phyloP scores from a whole-genome alignment of 1,284 basidiomycete species.

The Rhodotorula sp. region DNA sequence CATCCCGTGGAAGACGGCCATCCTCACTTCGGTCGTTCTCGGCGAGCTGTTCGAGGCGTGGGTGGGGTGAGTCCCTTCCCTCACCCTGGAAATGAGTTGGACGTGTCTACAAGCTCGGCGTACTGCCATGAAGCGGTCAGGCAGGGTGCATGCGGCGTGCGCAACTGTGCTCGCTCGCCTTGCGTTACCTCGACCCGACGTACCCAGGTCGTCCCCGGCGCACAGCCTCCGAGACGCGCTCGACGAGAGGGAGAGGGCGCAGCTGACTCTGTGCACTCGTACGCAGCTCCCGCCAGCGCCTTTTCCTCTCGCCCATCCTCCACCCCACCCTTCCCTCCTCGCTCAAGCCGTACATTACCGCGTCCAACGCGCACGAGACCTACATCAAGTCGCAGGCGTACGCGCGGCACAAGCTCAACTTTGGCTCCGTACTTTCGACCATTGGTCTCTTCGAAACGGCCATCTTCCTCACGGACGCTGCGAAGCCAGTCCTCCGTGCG shows the following conservation, averaged over 20 bases:
- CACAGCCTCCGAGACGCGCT: no score
- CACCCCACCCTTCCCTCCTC: constrained; percentile 34
- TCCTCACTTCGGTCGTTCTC: constrained; percentile 9
- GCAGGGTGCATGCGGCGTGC: not conserved
- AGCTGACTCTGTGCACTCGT: not conserved
- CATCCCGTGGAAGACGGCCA: constrained; percentile 29
- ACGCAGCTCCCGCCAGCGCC: constrained; percentile 33
- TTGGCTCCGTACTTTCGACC: constrained; percentile 70
- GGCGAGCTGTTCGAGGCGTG: constrained; percentile 29
- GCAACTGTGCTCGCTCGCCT: no score
- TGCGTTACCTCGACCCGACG: no score
- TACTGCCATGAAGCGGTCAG: no score
- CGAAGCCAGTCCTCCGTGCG: constrained; percentile 50
- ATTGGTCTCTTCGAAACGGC: constrained; percentile 71
- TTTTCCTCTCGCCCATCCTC: constrained; percentile 24
- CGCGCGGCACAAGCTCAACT: constrained; percentile 88
- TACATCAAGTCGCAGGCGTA: constrained; percentile 79
- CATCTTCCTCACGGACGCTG: constrained; percentile 57
- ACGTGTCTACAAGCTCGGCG: no score
- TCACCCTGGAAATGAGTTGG: no score
- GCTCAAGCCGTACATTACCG: constrained; percentile 41
- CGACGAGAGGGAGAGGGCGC: not conserved
- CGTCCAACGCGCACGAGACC: constrained; percentile 21
- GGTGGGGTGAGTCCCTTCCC: constrained; percentile 20
- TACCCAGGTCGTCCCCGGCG: no score